phyloP scores from a whole-genome alignment of 225 moss, liverwort and hornwort species.

The Antitrichia curtipendula region DNA sequence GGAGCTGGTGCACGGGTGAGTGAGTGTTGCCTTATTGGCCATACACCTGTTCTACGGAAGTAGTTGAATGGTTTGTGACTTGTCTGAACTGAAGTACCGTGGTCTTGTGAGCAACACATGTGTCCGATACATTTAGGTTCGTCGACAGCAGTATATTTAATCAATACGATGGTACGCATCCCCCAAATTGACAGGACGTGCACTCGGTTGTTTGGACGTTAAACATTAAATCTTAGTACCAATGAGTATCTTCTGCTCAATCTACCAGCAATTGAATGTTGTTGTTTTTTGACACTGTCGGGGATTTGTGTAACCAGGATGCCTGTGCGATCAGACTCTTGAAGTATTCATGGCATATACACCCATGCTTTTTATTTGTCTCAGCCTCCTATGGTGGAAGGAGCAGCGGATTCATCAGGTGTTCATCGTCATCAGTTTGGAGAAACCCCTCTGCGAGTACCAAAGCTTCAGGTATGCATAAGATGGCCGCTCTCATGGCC shows the following conservation, averaged over 20 bases:
- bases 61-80: neutral
- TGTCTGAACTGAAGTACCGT: neutral
- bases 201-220: neutral
- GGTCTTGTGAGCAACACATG: neutral
- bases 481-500: neutral
- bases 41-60: neutral
- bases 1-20: neutral
- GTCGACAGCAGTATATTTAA: neutral
- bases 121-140: neutral
- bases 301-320: neutral
- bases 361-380: neutral
- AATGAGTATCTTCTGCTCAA: neutral
- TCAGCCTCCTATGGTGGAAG: neutral
- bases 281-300: neutral
- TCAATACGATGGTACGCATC: neutral
- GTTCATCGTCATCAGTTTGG: neutral
- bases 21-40: neutral
- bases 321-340: neutral
- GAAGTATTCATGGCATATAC: neutral
- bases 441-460: neutral
- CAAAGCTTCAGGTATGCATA: neutral
- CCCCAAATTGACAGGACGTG: neutral
- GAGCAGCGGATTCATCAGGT: neutral
- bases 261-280: neutral
- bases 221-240: neutral